phyloP scores from a whole-genome alignment of 192 early-diverging fungal species.

The Backusella morwellensis region DNA sequence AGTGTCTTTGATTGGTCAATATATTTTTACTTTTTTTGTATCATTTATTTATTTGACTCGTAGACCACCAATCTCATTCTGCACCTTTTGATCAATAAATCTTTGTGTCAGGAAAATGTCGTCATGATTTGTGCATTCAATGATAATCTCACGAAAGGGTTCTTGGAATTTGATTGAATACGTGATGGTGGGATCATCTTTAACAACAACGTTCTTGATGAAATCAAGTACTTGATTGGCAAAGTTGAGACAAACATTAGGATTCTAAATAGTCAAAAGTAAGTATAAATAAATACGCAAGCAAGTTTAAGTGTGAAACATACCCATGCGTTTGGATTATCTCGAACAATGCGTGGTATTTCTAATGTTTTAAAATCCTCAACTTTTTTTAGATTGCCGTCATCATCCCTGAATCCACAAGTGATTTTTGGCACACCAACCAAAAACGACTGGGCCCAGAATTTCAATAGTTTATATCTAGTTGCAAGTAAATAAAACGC shows the following conservation, averaged over 20 bases:
- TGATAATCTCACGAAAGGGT: conserved; percentile 45
- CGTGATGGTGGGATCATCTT: conserved; percentile 44
- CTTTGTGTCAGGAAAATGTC: conserved; percentile 45
- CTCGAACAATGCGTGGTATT: conserved; percentile 77
- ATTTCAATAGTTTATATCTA: conserved; percentile 82
- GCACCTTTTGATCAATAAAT: conserved; percentile 29
- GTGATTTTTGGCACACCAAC: conserved; percentile 82
- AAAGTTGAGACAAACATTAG: conserved; percentile 86
- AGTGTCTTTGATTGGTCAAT: not conserved
- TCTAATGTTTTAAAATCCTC: conserved; percentile 73
- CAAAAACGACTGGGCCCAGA: conserved; percentile 94
- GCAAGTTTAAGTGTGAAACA: not conserved
- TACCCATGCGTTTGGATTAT: conserved; percentile 70
- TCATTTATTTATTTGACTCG: not conserved
- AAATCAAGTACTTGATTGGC: conserved; percentile 61
- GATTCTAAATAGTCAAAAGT: conserved; percentile 41
- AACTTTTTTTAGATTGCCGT: conserved; percentile 55
- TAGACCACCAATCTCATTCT: conserved; percentile 27
- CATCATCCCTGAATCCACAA: conserved; percentile 82
- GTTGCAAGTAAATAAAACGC: not conserved
- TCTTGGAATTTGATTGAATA: conserved; percentile 42
- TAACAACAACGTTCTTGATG: conserved; percentile 32
- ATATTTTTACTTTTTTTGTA: not conserved
- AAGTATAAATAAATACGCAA: not conserved
- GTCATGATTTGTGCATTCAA: conserved; percentile 21